Evolutionary conservation across 129 eudicot genomes (phyloP).

Genomic region (Flaveria brownii): DNA sequence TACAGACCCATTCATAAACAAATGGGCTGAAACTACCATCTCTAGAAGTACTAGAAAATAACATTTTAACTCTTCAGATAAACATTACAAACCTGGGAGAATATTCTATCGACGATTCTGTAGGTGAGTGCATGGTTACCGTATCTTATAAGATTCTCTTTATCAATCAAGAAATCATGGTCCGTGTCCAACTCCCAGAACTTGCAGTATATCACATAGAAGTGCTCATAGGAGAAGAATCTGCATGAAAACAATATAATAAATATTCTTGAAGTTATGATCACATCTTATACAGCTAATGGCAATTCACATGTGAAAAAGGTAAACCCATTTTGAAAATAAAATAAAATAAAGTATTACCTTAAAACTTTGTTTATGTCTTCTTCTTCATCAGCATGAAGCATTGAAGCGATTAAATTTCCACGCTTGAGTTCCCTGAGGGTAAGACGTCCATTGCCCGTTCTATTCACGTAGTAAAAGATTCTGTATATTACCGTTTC

Average conservation of each 20-base stretch:
- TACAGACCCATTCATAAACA: not conserved
- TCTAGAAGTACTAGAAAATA: slow-evolving; percentile 11
- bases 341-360: slow-evolving; percentile 20
- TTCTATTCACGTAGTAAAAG: slow-evolving; percentile 63
- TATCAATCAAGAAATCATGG: slow-evolving; percentile 75
- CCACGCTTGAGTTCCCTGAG: slow-evolving; percentile 67
- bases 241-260: slow-evolving; percentile 30
- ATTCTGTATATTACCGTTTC: slow-evolving; percentile 79
- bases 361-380: slow-evolving; percentile 71
- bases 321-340: too few species aligned
- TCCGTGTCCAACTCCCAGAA: slow-evolving; percentile 77
- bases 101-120: slow-evolving; percentile 71
- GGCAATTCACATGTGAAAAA: not conserved
- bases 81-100: slow-evolving; percentile 55
- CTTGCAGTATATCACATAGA: slow-evolving; percentile 70
- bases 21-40: not conserved
- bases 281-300: not conserved
- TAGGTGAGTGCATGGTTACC: slow-evolving; percentile 76
- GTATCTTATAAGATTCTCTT: slow-evolving; percentile 68
- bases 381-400: slow-evolving; percentile 76
- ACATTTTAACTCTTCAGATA: not conserved
- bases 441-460: slow-evolving; percentile 67
- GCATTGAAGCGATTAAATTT: slow-evolving; percentile 58
- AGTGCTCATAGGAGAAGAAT: slow-evolving; percentile 73
- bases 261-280: not conserved